phyloP scores from a whole-genome alignment of 202 grass and related monocot genomes.

The Thinopyrum obtusiflorum region DNA sequence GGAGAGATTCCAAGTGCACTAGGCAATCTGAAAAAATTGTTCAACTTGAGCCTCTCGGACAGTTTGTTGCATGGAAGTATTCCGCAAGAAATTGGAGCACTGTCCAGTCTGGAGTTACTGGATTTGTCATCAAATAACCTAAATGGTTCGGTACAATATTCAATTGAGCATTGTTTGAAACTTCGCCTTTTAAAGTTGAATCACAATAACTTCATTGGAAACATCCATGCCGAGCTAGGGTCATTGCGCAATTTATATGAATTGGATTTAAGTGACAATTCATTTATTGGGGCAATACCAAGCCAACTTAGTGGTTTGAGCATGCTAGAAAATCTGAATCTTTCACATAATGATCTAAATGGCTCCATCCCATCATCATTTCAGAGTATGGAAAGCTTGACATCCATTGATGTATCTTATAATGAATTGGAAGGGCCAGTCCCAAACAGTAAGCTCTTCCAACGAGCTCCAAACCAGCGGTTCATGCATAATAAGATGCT shows the following conservation, averaged over 20 bases:
- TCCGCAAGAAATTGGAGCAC: background rate
- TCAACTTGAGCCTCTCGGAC: background rate
- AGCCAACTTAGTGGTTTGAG: slow-evolving; percentile 36
- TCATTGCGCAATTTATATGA: slow-evolving; percentile 25
- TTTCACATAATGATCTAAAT: slow-evolving; percentile 44
- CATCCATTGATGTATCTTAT: background rate
- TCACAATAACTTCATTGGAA: slow-evolving; percentile 33
- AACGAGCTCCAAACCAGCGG: background rate
- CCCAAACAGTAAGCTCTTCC: slow-evolving; percentile 31
- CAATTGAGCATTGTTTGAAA: background rate
- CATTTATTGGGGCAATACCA: slow-evolving; percentile 34
- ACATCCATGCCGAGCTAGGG: slow-evolving; percentile 31
- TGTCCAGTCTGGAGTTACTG: background rate
- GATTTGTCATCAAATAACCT: slow-evolving; percentile 52
- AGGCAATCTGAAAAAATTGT: background rate
- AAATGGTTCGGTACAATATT: background rate
- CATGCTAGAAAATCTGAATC: slow-evolving; percentile 37
- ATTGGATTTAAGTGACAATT: slow-evolving; percentile 58
- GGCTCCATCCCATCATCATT: slow-evolving; percentile 18
- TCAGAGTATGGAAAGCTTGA: background rate
- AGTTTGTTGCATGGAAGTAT: background rate
- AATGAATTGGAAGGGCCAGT: slow-evolving; percentile 27
- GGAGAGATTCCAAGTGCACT: background rate
- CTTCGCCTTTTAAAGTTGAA: slow-evolving; percentile 33
- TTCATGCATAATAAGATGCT: background rate